Evolutionary conservation across 306 rosid genomes (phyloP).

Genomic region (Parietaria judaica): DNA sequence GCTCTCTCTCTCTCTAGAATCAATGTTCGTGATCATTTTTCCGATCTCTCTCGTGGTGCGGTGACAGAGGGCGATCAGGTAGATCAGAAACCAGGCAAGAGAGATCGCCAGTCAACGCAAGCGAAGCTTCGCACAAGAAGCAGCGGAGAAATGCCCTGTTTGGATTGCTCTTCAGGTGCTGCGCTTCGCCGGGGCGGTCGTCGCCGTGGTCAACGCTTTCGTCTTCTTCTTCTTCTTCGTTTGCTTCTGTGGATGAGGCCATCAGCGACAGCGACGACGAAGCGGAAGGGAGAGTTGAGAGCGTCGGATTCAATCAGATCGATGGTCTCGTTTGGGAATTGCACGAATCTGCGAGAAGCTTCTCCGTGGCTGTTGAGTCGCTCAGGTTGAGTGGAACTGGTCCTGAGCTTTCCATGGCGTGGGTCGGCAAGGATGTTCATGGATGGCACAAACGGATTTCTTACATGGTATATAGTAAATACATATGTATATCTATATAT

Average conservation of each 20-base stretch:
- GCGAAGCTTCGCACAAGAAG: slow-evolving; percentile 25
- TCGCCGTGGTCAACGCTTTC: slow-evolving; percentile 24
- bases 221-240: slow-evolving; percentile 23
- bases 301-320: slow-evolving; percentile 34
- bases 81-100: slow-evolving; percentile 31
- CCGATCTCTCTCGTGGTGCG: too few relatives aligned
- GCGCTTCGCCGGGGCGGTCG: slow-evolving; percentile 24
- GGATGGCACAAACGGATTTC: slow-evolving; percentile 54
- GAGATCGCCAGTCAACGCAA: slow-evolving; percentile 11
- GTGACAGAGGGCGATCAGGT: slow-evolving; percentile 25
- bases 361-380: slow-evolving; percentile 44
- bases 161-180: slow-evolving; percentile 24
- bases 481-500: background rate
- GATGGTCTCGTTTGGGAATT: slow-evolving; percentile 37
- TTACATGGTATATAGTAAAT: slow-evolving; percentile 31
- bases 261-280: slow-evolving; percentile 22
- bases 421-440: slow-evolving; percentile 63
- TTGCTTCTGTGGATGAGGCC: slow-evolving; percentile 22
- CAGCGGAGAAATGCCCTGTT: slow-evolving; percentile 17
- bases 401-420: slow-evolving; percentile 63
- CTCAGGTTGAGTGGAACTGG: slow-evolving; percentile 40
- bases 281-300: background rate
- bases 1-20: slow-evolving; percentile 3
- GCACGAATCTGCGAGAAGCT: slow-evolving; percentile 61
- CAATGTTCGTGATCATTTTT: too few relatives aligned